A percentile compares a stretch with the other conserved stretches of the same genome.
These are phyloP conservation scores for Oryza glaberrima DNA, from an alignment of 176 grass and related monocot species.

Conservation along the genomic window DNA sequence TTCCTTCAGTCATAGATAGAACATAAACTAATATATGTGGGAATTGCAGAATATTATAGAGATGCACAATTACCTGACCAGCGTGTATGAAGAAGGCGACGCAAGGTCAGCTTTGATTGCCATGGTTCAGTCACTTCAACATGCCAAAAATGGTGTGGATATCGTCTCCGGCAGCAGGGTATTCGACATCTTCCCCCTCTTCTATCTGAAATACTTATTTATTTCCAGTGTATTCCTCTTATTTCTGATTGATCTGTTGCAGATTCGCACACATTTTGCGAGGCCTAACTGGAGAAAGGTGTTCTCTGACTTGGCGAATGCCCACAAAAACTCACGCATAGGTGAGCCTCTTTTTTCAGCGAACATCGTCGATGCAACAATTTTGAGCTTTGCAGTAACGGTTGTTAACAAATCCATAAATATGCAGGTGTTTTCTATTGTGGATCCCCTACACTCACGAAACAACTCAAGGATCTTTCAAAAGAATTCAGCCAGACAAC, in stretches of 20 bases:
- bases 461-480: slow-evolving; percentile 81
- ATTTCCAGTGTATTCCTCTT: neutral
- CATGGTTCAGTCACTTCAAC: slow-evolving; percentile 95
- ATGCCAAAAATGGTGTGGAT: slow-evolving; percentile 90
- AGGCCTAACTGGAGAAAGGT: slow-evolving; percentile 99
- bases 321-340: slow-evolving; percentile 82
- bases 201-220: neutral
- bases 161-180: slow-evolving; percentile 95
- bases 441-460: slow-evolving; percentile 77
- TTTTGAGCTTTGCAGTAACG: slow-evolving; percentile 4
- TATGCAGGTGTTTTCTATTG: slow-evolving; percentile 96
- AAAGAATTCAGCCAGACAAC: slow-evolving; percentile 93
- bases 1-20: neutral
- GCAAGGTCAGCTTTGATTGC: slow-evolving; percentile 92
- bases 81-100: slow-evolving; percentile 99
- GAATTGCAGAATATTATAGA: slow-evolving; percentile 88
- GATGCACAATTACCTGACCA: slow-evolving; percentile 99
- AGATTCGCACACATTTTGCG: slow-evolving; percentile 98
- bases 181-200: neutral
- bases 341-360: slow-evolving; percentile 49
- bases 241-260: slow-evolving; percentile 25
- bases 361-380: neutral
- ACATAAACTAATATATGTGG: slow-evolving; percentile 44
- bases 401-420: slow-evolving; percentile 37
- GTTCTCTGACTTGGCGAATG: slow-evolving; percentile 78